Conservation (phyloP, 768 basidiomycete genomes). For the Phylloporus sp. region DNA sequence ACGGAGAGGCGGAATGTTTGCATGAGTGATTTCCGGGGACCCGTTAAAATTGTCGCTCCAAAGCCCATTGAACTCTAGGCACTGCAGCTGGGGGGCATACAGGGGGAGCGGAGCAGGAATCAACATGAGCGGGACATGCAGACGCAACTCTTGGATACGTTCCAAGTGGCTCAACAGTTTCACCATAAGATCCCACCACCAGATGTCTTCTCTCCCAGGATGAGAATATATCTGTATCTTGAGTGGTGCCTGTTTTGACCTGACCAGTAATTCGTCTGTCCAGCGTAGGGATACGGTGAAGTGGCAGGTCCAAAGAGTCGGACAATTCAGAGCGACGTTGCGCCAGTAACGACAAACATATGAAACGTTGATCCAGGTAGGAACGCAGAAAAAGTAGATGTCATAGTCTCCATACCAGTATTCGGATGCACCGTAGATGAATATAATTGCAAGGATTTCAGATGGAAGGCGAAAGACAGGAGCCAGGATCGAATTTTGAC, state of each 20-base stretch:
- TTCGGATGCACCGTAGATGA: slow-evolving; percentile 1
- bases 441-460: slow-evolving; percentile 10
- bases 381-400: no score
- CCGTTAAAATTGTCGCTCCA: background rate
- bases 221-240: background rate
- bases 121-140: background rate
- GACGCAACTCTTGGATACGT: background rate
- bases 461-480: slow-evolving; percentile 8
- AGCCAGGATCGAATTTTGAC: slow-evolving; percentile 2
- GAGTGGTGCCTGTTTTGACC: slow-evolving; percentile 39
- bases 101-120: background rate
- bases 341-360: no score
- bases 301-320: slow-evolving; percentile 9
- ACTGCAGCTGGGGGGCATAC: background rate
- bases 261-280: slow-evolving; percentile 38
- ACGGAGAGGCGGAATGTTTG: background rate
- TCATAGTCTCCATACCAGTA: background rate
- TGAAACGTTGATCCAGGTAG: background rate
- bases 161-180: background rate
- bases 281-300: slow-evolving; percentile 30
- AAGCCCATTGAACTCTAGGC: background rate
- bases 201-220: background rate
- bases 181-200: background rate
- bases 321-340: no score
- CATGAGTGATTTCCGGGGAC: background rate